Evolutionary conservation across 495 filamentous ascomycete genomes (phyloP).

Genomic region (Penicillium canariense): DNA sequence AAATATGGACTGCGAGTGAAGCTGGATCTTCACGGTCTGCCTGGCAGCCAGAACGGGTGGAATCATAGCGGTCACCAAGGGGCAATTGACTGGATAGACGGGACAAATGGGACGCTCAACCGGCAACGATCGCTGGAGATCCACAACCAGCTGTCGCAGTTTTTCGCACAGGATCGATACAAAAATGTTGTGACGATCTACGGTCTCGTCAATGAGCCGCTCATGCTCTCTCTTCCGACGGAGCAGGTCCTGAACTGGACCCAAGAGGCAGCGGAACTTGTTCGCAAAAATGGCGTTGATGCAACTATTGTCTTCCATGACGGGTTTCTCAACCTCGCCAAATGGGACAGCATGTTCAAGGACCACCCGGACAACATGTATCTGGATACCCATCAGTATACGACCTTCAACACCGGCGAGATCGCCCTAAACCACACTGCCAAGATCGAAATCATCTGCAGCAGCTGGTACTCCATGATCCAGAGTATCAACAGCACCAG

Average conservation of each 20-base stretch:
- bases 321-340: constrained; percentile 75
- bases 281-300: constrained; percentile 67
- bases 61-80: constrained; percentile 81
- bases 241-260: constrained; percentile 70
- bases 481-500: constrained; percentile 61
- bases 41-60: constrained; percentile 87
- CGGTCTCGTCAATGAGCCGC: constrained; percentile 83
- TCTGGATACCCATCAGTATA: constrained; percentile 92
- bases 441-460: constrained; percentile 82
- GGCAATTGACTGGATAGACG: constrained; percentile 72
- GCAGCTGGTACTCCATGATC: constrained; percentile 80
- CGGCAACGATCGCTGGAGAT: constrained; percentile 75
- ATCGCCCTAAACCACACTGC: constrained; percentile 69
- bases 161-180: constrained; percentile 84
- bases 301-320: constrained; percentile 74
- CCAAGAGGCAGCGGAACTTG: constrained; percentile 55
- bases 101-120: constrained; percentile 62
- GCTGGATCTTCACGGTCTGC: constrained; percentile 84
- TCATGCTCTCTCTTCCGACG: constrained; percentile 62
- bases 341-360: constrained; percentile 73
- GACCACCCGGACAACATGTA: constrained; percentile 53
- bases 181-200: constrained; percentile 81
- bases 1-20: constrained; percentile 93
- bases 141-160: constrained; percentile 73
- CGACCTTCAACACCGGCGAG: constrained; percentile 79